Evolutionary conservation across 768 basidiomycete genomes (phyloP).

Genomic region (Suillus decipiens): DNA sequence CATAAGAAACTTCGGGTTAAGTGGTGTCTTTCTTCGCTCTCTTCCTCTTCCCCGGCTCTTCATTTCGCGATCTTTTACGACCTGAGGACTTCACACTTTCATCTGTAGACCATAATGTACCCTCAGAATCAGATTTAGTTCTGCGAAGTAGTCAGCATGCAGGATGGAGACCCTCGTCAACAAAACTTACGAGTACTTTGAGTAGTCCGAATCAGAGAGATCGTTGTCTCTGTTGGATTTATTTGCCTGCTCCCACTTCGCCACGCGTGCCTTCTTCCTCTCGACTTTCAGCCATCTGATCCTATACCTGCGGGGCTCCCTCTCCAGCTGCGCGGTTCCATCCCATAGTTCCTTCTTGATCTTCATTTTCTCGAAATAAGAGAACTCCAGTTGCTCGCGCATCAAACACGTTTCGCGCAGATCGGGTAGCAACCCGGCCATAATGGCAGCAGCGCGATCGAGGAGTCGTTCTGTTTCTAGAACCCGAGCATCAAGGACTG

Average conservation of each 20-base stretch:
- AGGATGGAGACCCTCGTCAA: not conserved
- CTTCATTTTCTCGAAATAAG: slow-evolving; percentile 32
- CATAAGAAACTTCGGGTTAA: not conserved
- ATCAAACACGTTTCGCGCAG: slow-evolving; percentile 22
- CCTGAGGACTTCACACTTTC: not conserved
- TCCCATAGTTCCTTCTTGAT: slow-evolving; percentile 33
- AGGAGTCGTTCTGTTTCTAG: slow-evolving; percentile 24
- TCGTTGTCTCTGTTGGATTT: slow-evolving; percentile 13
- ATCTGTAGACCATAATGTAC: slow-evolving; percentile 10
- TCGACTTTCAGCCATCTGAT: slow-evolving; percentile 27
- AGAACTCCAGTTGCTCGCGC: slow-evolving; percentile 29
- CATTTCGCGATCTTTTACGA: slow-evolving; percentile 3
- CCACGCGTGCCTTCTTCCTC: slow-evolving; percentile 22
- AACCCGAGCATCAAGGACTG: slow-evolving; percentile 21
- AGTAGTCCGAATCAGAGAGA: slow-evolving; percentile 21
- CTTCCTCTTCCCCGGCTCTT: not conserved
- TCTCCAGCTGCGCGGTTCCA: slow-evolving; percentile 30
- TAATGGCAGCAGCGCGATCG: slow-evolving; percentile 15
- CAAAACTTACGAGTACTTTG: slow-evolving; percentile 25
- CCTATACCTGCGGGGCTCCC: slow-evolving; percentile 23
- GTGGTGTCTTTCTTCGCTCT: not conserved
- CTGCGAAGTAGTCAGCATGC: not conserved
- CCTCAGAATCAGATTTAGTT: slow-evolving; percentile 10
- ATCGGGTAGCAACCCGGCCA: slow-evolving; percentile 20
- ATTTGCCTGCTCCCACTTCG: slow-evolving; percentile 23